Evolutionary conservation across 768 basidiomycete genomes (phyloP), one percentile per base, ranked within the genome.

Genomic region (Cystoderma amianthinum): DNA sequence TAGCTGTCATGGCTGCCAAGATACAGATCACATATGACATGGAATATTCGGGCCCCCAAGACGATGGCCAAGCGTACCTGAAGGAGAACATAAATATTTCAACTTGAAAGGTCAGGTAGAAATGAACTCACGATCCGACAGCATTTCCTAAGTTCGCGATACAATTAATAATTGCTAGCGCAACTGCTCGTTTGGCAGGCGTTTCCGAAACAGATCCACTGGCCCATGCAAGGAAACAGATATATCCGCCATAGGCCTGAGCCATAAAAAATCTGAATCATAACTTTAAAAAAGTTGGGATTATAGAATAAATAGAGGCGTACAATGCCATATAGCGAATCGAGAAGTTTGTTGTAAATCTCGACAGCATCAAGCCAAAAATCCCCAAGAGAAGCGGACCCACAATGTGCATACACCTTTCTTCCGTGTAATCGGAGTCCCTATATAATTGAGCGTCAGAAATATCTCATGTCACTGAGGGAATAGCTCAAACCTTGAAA

Each of bases 101-200:
- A n/a, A 28, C 7, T 28, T 36, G 25, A 37, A 16, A 24, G 36
- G 20, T 20, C 22, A 32, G 34, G 35, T 40, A 24, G 34, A 19
- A 15, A 22, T 37, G 17, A 19, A 74, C 78, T 64, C 67, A 93
- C 68, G 88, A 82, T 47, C 91, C 91, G 32, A 80, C 64, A 32
- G 95, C 71, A 62, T 94, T 94, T 1, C 92, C 92, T 2, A 88
- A 68, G 53, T 88, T 81, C 6, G 83, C 82, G 53, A 89, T 78
- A 32, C 82, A 77, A 58, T 93, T 91, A 52, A 92, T 76, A 45
- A 87, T 62, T 1, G 89, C 91, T 36, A 95, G 68, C 10, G 83
- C 83, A n/a, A 92, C 2, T 15, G 91, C 85, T 3, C 91, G 80
- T 61, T 93, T 94, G n/a, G 82, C 78, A 3, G 88, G 72, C 18